Percentiles rank a stretch among this genome's conserved stretches.
These are phyloP conservation scores for Marchantia polymorpha DNA, from an alignment of 225 moss, liverwort and hornwort genomes.

Conservation along the genomic window DNA sequence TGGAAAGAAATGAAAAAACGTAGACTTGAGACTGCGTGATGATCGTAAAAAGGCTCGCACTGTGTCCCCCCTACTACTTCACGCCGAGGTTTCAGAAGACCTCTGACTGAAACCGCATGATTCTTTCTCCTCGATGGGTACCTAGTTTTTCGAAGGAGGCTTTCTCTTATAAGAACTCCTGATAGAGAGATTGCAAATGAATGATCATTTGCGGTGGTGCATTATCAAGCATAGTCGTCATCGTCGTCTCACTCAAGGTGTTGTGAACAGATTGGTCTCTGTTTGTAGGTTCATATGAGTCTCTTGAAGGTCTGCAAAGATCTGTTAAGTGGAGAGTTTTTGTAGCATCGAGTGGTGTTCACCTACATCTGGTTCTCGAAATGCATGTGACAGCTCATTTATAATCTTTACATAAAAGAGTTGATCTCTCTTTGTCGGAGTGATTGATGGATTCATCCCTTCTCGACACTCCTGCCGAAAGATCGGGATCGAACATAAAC, in stretches of 20 bases:
- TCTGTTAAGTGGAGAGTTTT: conserved; percentile 3
- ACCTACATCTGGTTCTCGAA: not conserved
- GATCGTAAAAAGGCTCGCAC: not conserved
- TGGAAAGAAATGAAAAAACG: conserved; percentile 1
- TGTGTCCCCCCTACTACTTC: not conserved
- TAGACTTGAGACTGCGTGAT: conserved; percentile 5
- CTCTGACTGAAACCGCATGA: not conserved
- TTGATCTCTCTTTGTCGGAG: not conserved
- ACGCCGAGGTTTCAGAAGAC: not conserved
- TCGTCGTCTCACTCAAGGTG: conserved; percentile 1
- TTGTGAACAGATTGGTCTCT: not conserved
- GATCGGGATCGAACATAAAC: not conserved
- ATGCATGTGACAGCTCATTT: not conserved
- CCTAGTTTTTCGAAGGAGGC: not conserved
- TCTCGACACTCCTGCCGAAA: not conserved
- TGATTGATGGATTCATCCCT: not conserved
- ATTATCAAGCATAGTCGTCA: not conserved
- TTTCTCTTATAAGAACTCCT: not conserved
- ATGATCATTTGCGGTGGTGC: not conserved
- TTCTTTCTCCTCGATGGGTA: not conserved
- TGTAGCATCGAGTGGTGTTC: not conserved
- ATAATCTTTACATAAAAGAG: not conserved
- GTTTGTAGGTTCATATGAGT: not conserved
- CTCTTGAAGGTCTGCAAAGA: not conserved
- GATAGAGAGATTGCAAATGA: not conserved